Percentiles rank a stretch among this genome's conserved stretches.
Evolutionary conservation across 202 grass and related monocot genomes (phyloP).

Genomic region (Elaeis oleifera): DNA sequence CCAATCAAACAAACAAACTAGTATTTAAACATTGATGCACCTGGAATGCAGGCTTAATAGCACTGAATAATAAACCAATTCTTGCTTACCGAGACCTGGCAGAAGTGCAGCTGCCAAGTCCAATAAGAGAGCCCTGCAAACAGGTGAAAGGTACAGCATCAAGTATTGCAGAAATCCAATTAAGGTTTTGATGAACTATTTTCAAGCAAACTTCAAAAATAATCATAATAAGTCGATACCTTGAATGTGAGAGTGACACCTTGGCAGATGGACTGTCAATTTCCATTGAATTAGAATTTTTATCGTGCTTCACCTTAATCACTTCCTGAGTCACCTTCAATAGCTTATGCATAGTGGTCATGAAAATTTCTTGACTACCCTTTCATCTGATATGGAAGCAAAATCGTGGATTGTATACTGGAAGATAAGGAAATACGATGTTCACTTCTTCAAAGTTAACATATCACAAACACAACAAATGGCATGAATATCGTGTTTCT

Average conservation of each 20-base stretch:
- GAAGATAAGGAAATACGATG: conserved; percentile 26
- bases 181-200: no score
- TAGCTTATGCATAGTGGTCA: conserved; percentile 53
- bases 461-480: no score
- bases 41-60: conserved; percentile 90
- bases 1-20: conserved; percentile 16
- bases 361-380: conserved; percentile 54
- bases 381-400: conserved; percentile 77
- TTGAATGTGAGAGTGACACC: conserved; percentile 28
- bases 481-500: no score
- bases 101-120: conserved; percentile 78
- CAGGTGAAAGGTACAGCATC: background rate
- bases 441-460: background rate
- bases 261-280: conserved; percentile 34
- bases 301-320: conserved; percentile 46
- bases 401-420: conserved; percentile 70
- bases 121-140: conserved; percentile 66
- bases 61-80: conserved; percentile 66
- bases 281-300: conserved; percentile 46
- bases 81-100: conserved; percentile 58
- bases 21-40: conserved; percentile 28
- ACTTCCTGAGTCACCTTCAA: conserved; percentile 59
- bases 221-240: background rate
- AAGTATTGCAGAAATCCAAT: no score
- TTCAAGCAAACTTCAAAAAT: no score